Conservation (phyloP, 352 stramenopile genomes). For the Phytopythium helicoides region DNA sequence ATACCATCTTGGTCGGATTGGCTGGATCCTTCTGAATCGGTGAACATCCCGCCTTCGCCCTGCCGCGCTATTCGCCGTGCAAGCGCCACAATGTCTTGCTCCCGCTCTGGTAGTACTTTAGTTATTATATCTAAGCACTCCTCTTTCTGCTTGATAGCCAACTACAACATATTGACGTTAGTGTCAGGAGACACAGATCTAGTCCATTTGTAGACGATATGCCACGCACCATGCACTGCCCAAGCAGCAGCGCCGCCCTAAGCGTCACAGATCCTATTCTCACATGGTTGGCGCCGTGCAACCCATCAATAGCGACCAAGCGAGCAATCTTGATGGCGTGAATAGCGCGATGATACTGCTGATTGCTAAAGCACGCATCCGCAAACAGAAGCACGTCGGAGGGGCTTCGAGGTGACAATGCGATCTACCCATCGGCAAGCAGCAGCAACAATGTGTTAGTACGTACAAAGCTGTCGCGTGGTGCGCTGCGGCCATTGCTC, state of each 20-base stretch:
- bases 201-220: not conserved
- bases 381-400: conserved; percentile 75
- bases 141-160: conserved; percentile 82
- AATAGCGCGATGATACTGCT: conserved; percentile 77
- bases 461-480: too few species aligned
- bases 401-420: conserved; percentile 10
- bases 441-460: too few species aligned
- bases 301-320: conserved; percentile 34
- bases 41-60: conserved; percentile 10
- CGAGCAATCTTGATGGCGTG: conserved; percentile 56
- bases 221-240: conserved; percentile 61
- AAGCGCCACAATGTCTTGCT: conserved; percentile 54
- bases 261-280: conserved; percentile 29
- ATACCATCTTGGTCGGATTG: conserved; percentile 21
- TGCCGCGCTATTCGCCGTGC: conserved; percentile 32
- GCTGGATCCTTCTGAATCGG: conserved; percentile 7
- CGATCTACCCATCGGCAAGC: conserved; percentile 1
- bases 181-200: not conserved
- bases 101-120: conserved; percentile 55
- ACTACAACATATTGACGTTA: conserved; percentile 20
- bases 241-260: conserved; percentile 51
- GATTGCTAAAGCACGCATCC: conserved; percentile 63
- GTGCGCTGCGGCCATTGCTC: too few species aligned
- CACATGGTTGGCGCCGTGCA: not conserved
- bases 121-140: conserved; percentile 73